Percentiles rank a stretch among this genome's conserved stretches.
These are phyloP conservation scores for Allodekkera sacchari DNA, from an alignment of 805 yeast species.

Conservation along the genomic window DNA sequence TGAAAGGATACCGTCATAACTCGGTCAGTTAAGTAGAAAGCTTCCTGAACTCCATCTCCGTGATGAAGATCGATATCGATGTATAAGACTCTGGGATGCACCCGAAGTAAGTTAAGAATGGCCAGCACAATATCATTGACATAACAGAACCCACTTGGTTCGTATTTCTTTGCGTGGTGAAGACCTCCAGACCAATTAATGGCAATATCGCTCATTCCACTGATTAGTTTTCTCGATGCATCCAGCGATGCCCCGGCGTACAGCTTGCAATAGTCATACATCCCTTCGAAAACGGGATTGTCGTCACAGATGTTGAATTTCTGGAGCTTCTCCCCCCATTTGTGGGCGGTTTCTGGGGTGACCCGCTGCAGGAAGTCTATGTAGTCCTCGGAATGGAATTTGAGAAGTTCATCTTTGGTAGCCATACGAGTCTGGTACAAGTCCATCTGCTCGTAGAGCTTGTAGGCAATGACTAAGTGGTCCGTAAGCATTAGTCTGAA, in stretches of 20 bases:
- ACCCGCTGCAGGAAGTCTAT: slow-evolving; percentile 66
- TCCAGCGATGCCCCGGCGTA: slow-evolving; percentile 93
- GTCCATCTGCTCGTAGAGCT: slow-evolving; percentile 85
- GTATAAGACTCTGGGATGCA: slow-evolving; percentile 87
- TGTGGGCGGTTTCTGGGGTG: slow-evolving; percentile 64
- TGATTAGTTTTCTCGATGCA: slow-evolving; percentile 78
- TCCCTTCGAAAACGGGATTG: slow-evolving; percentile 91
- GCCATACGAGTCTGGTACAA: slow-evolving; percentile 78
- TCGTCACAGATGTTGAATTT: slow-evolving; percentile 91
- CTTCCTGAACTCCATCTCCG: slow-evolving; percentile 98
- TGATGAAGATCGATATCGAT: slow-evolving; percentile 94
- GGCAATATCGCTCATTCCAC: slow-evolving; percentile 88
- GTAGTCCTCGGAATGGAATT: slow-evolving; percentile 85
- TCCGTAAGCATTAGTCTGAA: slow-evolving; percentile 90
- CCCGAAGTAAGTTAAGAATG: slow-evolving; percentile 73
- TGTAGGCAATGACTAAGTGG: slow-evolving; percentile 78
- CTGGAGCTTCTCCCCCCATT: slow-evolving; percentile 46
- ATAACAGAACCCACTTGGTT: slow-evolving; percentile 93
- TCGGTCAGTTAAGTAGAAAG: slow-evolving; percentile 87
- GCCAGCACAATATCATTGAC: slow-evolving; percentile 90
- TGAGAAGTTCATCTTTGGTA: slow-evolving; percentile 65
- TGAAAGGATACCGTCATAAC: slow-evolving; percentile 97
- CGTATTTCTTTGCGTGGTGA: slow-evolving; percentile 92
- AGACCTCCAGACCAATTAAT: slow-evolving; percentile 96
- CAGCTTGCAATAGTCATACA: slow-evolving; percentile 81